Conservation (phyloP, 2,329 filamentous ascomycete genomes). For the Westerdykella aurantiaca region DNA sequence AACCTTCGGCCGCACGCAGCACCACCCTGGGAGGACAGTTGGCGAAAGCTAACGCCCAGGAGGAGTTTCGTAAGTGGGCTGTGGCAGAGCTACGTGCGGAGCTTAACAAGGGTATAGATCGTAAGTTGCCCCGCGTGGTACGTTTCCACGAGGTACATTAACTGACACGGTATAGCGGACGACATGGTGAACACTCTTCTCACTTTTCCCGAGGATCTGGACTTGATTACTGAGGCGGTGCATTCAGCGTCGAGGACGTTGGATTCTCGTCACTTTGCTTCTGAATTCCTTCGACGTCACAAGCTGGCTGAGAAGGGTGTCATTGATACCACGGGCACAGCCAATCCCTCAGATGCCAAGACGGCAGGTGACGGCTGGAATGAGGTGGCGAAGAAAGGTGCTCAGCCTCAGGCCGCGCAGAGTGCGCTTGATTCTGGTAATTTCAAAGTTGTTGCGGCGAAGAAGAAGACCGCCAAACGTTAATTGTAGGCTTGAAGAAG, state of each 20-base stretch:
- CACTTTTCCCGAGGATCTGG: constrained; percentile 67
- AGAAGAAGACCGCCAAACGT: constrained; percentile 68
- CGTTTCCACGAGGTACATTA: neutral
- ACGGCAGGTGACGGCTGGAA: constrained; percentile 71
- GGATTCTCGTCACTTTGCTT: constrained; percentile 86
- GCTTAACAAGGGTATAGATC: constrained; percentile 60
- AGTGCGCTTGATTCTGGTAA: constrained; percentile 48
- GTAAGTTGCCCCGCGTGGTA: constrained; percentile 40
- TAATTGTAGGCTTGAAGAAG: constrained; percentile 8
- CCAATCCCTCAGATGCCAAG: constrained; percentile 44
- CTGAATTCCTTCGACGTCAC: constrained; percentile 89
- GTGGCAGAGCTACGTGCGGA: constrained; percentile 72
- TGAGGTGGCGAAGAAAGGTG: constrained; percentile 96
- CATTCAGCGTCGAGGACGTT: constrained; percentile 84
- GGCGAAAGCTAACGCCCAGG: constrained; percentile 60
- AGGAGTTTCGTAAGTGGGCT: constrained; percentile 94
- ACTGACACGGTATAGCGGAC: constrained; percentile 54
- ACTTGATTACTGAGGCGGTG: constrained; percentile 83
- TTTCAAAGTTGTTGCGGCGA: constrained; percentile 86
- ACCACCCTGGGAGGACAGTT: constrained; percentile 41
- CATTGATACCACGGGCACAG: constrained; percentile 61
- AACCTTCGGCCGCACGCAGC: constrained; percentile 50
- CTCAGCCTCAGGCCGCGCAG: constrained; percentile 44
- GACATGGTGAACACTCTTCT: constrained; percentile 73
- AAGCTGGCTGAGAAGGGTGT: constrained; percentile 90